Percentiles rank a stretch among this genome's conserved stretches.
phyloP scores from a whole-genome alignment of 2,329 filamentous ascomycete species.

The Cladosporium sphaerospermum region DNA sequence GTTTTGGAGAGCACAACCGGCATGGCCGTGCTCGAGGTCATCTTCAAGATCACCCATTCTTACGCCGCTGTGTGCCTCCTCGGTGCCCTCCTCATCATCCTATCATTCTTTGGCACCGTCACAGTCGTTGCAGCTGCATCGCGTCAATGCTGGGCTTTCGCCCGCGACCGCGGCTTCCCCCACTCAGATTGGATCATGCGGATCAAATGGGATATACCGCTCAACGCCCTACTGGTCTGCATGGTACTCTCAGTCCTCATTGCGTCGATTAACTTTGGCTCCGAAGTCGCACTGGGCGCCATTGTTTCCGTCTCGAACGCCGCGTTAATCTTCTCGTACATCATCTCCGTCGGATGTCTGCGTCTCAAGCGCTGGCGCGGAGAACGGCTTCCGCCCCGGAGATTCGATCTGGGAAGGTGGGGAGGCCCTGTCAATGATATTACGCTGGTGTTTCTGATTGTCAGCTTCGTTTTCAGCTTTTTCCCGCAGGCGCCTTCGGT shows the following conservation, averaged over 20 bases:
- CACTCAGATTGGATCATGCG: slow-evolving; percentile 21
- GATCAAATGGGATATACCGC: slow-evolving; percentile 20
- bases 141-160: slow-evolving; percentile 26
- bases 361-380: slow-evolving; percentile 17
- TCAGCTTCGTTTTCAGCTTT: slow-evolving; percentile 21
- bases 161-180: slow-evolving; percentile 25
- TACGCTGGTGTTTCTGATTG: slow-evolving; percentile 17
- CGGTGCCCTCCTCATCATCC: slow-evolving; percentile 20
- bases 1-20: slow-evolving; percentile 18
- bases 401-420: slow-evolving; percentile 18
- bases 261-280: slow-evolving; percentile 33
- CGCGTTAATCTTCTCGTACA: slow-evolving; percentile 21
- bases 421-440: slow-evolving; percentile 27
- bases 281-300: slow-evolving; percentile 37
- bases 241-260: slow-evolving; percentile 24
- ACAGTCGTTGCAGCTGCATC: slow-evolving; percentile 26
- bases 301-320: slow-evolving; percentile 34
- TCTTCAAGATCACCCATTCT: slow-evolving; percentile 21
- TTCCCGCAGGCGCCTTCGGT: slow-evolving; percentile 19
- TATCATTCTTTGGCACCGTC: slow-evolving; percentile 19
- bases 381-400: slow-evolving; percentile 19
- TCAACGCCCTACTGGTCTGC: slow-evolving; percentile 24
- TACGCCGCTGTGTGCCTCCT: slow-evolving; percentile 22
- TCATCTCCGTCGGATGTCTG: slow-evolving; percentile 20
- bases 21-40: slow-evolving; percentile 23